Base-by-base conservation (phyloP, 805 yeast species). In the Candida parachauliodes region DNA sequence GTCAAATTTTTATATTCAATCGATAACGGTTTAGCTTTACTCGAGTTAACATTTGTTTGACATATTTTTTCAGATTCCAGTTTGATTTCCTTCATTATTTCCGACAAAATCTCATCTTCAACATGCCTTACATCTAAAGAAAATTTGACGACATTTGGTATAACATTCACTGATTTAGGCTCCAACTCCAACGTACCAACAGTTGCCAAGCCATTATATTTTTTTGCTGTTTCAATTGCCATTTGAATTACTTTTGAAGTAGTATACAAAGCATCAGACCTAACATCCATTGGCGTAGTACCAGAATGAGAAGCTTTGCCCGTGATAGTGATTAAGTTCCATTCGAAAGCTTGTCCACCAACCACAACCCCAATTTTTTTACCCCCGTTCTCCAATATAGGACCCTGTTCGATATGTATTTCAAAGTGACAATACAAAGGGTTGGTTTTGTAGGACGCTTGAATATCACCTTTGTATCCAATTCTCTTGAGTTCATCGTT, bases 391-490 rank as follows among this genome's bases (percentile, higher is more conserved):
- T 82, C 87, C 34, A 82, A 65, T 27, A 80, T 68, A 9, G 88
- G 88, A 5, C 89, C 89, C 57, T 82, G 89, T 51, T 82, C 88
- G 43, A 82, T 82, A 51, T 82, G 89, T 38, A 82, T 63, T 54
- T 82, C 89, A 53, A 82, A 81, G 56, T 82, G 88, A 8, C 83
- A 81, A 15, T 77, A 76, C 16, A 82, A 59, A 14, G 83, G 83
- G 44, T 74, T 76, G 16, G 54, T 60, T 44, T 64, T 48, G 51
- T 74, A 68, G 9, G 70, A 60, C 15, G 81, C 79, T 1, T 68
- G 67, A 6, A 60, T 50, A 2, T 57, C 60, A 11, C 88, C 88
- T 44, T 70, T 55, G 52, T 78, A 82, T 1, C 86, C 87, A 37
- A 80, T 82, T 50, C 83, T 64, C 17, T 60, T 59, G 43, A 81